phyloP scores from a whole-genome alignment of 2,329 filamentous ascomycete species.

The Thermothelomyces thermophilus region DNA sequence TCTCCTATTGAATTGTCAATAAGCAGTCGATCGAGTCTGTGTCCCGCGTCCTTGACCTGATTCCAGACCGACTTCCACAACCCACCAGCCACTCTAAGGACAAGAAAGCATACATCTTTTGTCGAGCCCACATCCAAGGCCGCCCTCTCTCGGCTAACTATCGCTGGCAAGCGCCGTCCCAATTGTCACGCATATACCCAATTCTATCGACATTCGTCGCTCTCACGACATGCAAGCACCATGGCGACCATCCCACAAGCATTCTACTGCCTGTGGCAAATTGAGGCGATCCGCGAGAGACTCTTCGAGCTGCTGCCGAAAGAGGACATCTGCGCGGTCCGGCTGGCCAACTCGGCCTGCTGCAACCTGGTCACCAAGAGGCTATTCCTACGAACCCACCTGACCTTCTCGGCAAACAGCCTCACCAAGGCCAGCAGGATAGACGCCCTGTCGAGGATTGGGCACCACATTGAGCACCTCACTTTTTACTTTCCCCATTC shows the following conservation, averaged over 20 bases:
- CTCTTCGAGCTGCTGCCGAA: constrained; percentile 46
- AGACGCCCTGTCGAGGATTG: constrained; percentile 69
- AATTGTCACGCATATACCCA: background rate
- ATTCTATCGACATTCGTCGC: background rate
- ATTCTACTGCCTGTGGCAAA: constrained; percentile 52
- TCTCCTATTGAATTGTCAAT: background rate
- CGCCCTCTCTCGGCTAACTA: background rate
- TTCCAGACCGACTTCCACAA: background rate
- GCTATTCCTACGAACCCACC: constrained; percentile 61
- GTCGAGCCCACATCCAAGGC: background rate
- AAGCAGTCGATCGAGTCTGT: background rate
- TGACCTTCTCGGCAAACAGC: constrained; percentile 66
- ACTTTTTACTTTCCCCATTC: constrained; percentile 73
- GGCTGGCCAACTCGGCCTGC: constrained; percentile 63
- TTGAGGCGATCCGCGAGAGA: constrained; percentile 42
- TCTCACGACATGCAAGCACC: constrained; percentile 38
- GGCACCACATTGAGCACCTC: constrained; percentile 69
- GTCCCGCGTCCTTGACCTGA: background rate
- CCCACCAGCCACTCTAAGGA: background rate
- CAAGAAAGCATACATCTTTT: background rate
- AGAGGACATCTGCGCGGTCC: constrained; percentile 51
- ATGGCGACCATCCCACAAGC: constrained; percentile 46
- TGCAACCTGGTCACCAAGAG: constrained; percentile 62
- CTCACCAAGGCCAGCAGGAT: constrained; percentile 70
- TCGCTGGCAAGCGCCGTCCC: background rate